Base-by-base conservation (phyloP, 352 stramenopile species). In the Aphanomyces euteiches region DNA sequence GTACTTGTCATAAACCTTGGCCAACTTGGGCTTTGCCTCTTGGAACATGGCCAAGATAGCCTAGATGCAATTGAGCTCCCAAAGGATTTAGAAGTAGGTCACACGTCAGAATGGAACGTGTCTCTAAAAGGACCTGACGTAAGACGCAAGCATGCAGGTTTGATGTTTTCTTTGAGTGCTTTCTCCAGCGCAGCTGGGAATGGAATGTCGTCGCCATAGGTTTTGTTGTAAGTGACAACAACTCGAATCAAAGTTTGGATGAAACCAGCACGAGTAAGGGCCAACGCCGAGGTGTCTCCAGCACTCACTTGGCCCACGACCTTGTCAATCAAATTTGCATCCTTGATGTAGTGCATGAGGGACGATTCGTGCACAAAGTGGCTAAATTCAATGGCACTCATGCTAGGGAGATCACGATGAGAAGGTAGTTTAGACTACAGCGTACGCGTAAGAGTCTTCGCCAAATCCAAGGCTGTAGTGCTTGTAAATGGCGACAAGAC, bases 361-460 rank as follows among this genome's bases (percentile, higher is more conserved):
- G 77, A 74, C 38, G 82, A 87, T 75, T 94, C 86, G 61, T 92
- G 83, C n/a, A 85, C 69, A 67, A 94, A 90, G 54, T 94, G 86
- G 21, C 71, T 70, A 45, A 94, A 79, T 54, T 92, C 86, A 40
- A 74, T 72, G 4, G 79, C 80, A 39, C 50, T 87, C 83, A 94
- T 90, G 45, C 86, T 70, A 47, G 3, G 19, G 5, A 39, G 53
- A 15, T 13, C 47, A 4, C 53, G 34, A 61, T 21, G 10, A 36
- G 38, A 17, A 17, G 28, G 43, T 37, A 36, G 17, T 13, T 10
- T 41, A 37, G 36, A n/a, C 13, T 37, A 37, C 12, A 15, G 28
- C 28, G 38, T 60, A 70, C 64, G 43, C 80, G 59, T 87, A 92
- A 4, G 59, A 74, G 34, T 67, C 57, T 48, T 74, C 69, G 47